Base-by-base conservation (phyloP, 331 rosid genomes). In the Cydonia oblonga region DNA sequence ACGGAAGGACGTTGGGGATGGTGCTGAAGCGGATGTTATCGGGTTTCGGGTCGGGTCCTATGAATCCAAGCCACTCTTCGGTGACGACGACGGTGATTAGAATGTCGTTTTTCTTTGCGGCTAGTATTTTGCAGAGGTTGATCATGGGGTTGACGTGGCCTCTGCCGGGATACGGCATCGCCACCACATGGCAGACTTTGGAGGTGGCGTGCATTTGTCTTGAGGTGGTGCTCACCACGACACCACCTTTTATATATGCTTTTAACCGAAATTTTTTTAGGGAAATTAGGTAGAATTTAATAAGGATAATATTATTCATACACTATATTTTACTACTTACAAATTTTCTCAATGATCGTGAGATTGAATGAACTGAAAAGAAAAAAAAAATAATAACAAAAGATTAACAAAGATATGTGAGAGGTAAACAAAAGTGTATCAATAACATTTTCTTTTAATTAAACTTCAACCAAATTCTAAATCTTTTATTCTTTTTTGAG, bases 111-210 rank as follows among this genome's bases (percentile, higher is more conserved):
- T 19, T 69, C 66, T 14, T 56, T 0, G 76, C 69, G 35, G 62
- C 60, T 4, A 88, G 82, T n/a, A 68, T 22, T 40, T 82, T 84
- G 80, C 90, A 88, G 49, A 82, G 76, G 78, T 66, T 82, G 85
- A 84, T 75, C 89, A 84, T 80, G 25, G 93, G 81, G 83, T 86
- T 86, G 60, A 86, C 67, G 79, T 88, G 93, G 30, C 93, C 86
- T 54, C 86, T 67, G 1, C 84, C 83, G 0, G 90, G 89, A 75
- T 73, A 84, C 2, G 89, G 89, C 61, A 86, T 68, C 14, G 82
- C 89, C 71, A 82, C 83, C 23, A 88, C 63, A 64, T 88, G 93
- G 79, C 40, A 69, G 30, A 73, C 38, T 7, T 23, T 4, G 35
- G 58, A 15, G 66, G n/a, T 3, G 16, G 67, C 0, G 38, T 74